Conservation (phyloP, 176 grass and related monocot genomes). For the Avena eriantha region DNA sequence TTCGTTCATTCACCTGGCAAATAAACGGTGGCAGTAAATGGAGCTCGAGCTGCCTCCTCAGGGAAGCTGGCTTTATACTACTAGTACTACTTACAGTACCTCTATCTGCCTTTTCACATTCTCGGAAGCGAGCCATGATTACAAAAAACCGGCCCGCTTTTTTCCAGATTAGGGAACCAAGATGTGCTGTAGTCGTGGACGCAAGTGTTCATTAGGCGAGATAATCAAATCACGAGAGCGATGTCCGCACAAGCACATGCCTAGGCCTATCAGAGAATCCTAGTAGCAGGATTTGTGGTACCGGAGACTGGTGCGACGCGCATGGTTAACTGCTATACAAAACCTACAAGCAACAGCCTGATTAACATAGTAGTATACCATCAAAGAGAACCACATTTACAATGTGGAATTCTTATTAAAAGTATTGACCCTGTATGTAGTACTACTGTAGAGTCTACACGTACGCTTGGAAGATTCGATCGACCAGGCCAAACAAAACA, state of each 20-base stretch:
- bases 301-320: not conserved
- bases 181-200: too few relatives aligned
- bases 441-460: not conserved
- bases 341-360: not conserved
- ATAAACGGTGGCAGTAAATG: not conserved
- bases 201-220: not conserved
- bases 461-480: constrained; percentile 6
- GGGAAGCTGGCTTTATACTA: too few relatives aligned
- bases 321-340: not conserved
- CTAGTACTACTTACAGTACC: too few relatives aligned
- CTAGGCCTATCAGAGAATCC: constrained; percentile 17
- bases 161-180: not conserved
- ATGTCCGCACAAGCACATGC: constrained; percentile 16
- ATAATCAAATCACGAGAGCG: constrained; percentile 14
- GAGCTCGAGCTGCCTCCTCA: not conserved
- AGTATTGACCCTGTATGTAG: too few relatives aligned
- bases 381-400: too few relatives aligned
- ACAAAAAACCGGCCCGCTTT: not conserved
- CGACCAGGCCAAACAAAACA: not conserved
- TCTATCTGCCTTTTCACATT: not conserved
- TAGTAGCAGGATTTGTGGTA: not conserved
- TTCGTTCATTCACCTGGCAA: not conserved
- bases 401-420: too few relatives aligned
- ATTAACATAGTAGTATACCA: not conserved
- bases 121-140: not conserved